Percentiles rank a stretch among this genome's conserved stretches.
Conservation (phyloP, 73 alveolate species). For the Paramecium tetraurelia region DNA sequence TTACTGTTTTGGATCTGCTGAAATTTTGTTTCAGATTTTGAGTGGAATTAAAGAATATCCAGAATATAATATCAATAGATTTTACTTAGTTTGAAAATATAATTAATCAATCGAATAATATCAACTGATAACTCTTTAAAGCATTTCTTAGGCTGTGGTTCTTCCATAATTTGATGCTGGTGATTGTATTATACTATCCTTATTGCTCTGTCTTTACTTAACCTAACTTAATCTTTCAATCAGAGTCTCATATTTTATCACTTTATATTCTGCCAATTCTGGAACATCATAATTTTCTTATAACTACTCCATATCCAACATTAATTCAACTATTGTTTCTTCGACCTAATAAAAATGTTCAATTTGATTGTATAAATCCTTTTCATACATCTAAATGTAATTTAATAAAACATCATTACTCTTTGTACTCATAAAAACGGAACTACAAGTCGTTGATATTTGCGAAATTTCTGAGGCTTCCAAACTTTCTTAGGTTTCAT, state of each 20-base stretch:
- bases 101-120: neutral
- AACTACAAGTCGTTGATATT: neutral
- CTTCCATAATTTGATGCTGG: neutral
- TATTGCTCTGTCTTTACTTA: neutral
- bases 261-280: neutral
- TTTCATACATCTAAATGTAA: neutral
- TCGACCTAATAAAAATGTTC: neutral
- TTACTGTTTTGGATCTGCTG: conserved; percentile 50
- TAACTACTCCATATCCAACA: neutral
- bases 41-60: neutral
- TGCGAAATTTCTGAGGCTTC: neutral
- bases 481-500: neutral
- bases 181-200: neutral
- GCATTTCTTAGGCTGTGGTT: neutral
- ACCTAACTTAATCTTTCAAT: neutral
- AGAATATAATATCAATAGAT: neutral
- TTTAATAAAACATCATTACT: neutral
- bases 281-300: neutral
- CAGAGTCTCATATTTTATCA: neutral
- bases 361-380: neutral
- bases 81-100: conserved; percentile 21
- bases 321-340: neutral
- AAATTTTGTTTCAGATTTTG: neutral
- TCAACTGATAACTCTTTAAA: neutral
- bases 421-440: neutral